Evolutionary conservation across 2,329 filamentous ascomycete genomes (phyloP), one percentile per base, ranked within the genome.

Genomic region (Aureobasidium lini): DNA sequence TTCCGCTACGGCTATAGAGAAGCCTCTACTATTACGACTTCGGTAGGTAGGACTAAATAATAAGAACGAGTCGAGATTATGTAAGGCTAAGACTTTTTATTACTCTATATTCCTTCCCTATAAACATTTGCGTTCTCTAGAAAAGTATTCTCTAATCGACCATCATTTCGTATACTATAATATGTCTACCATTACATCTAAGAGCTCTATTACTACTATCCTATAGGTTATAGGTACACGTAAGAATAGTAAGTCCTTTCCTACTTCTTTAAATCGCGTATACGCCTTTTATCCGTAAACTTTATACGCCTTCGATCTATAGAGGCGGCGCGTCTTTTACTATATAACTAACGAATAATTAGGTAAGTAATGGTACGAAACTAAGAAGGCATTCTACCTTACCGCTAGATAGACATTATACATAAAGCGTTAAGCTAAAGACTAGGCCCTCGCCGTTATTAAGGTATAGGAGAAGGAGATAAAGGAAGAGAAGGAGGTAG

Each of bases 401-500:
- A 85, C 79, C 13, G 81, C 88, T 10, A 90, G 92, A 29, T 81
- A 91, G 66, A 89, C 84, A 2, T 85, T 90, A 0, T 97, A 88
- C 72, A 85, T 87, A 66, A 87, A 90, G 74, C 86, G 93, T 57
- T 77, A 84, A 47, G 85, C 87, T 66, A 81, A 86, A 62, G 84
- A 90, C 56, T 83, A 85, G 63, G 82, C 85, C 7, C 81, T 86
- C 67, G 82, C 84, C 11, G 84, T 89, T n/a, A 83, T 89, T 67
- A 97, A 96, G 77, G 89, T 90, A 37, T 91, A 90, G 70, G 94
- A 97, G 77, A 92, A 89, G 75, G 91, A 96, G 74, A 85, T 99
- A 84, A 95, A 93, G 78, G 89, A 91, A 0, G 94, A 96, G 77
- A 96, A 95, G 76, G 91, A 95, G 71, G 84, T 87, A n/a, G 87